Base-by-base conservation (phyloP, 2,329 filamentous ascomycete species). In the Pezicula radicicola region DNA sequence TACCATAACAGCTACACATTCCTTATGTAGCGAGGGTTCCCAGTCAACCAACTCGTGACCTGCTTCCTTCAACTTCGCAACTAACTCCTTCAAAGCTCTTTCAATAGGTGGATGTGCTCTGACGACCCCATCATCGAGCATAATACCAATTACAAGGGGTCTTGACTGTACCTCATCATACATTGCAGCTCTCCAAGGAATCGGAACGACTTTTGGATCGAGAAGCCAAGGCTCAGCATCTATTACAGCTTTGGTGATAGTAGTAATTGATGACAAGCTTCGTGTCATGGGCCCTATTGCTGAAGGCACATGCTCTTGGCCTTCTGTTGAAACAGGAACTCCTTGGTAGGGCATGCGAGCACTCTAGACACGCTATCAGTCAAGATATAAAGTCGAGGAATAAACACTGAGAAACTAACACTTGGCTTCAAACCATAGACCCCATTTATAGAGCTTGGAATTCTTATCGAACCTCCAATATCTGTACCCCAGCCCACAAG, bases 281-380 rank as follows among this genome's bases (percentile, higher is more conserved):
- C 81, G 71, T 6, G 78, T 70, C 69, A 87, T 73, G 1, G 84
- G 83, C 0, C 83, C 83, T n/a, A 85, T 68, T 0, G 81, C 74
- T 0, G 83, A 86, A 1, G 82, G 82, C 0, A 86, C 78, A 63
- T 86, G 81, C 51, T 85, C 80, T 59, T 86, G 83, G 2, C 83
- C 81, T 39, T 85, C 81, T 0, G 79, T 84, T 0, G 81, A 84
- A 0, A 85, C 82, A 0, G 79, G 72, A 0, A 83, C 79, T 0
- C 80, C 81, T 12, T 73, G 62, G 47, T 85, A 86, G 0, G 83
- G 80, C 1, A 85, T 62, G 6, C 83, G 74, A 2, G 72, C 71
- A 56, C 77, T 84, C 80, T 84, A 30, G 0, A 4, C 52, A 15
- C 30, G 30, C 42, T 13, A 12, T 41, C 33, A 47, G 10, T 28